Base-by-base conservation (phyloP, 192 early-diverging fungal species). In the Entomortierella chlamydospora region DNA sequence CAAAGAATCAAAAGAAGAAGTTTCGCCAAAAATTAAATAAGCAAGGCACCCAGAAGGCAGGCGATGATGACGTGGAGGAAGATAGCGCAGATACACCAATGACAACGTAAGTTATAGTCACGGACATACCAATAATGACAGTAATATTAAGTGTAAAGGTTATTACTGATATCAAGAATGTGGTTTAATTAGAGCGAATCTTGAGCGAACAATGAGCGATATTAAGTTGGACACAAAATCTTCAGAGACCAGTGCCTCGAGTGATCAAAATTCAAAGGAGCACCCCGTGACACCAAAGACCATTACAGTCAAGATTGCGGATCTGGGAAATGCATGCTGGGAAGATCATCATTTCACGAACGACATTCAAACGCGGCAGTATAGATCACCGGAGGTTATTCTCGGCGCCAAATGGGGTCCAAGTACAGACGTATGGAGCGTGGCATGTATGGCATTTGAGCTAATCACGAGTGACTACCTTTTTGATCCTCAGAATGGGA, bases 321-420 rank as follows among this genome's bases (percentile, higher is more conserved):
- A 99, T 83, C 82, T 99, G 23, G 97, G 97, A 22, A 99, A 99
- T 79, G 95, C 96, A 31, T 97, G 96, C 72, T 99, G 97, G 97
- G 90, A 92, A 5, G 87, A 97, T 77, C 92, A 98, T 73, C 96
- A 99, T 72, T 98, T 97, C 69, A 97, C 96, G 0, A 92, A 94
- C 53, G 95, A 97, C 71, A 98, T 99, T 64, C 97, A 99, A 81
- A 99, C 97, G 45, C 90, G 97, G 55, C 96, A 99, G 82, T 99
- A 99, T 72, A 90, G 97, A 61, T 94, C 92, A 18, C 97, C 97
- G 34, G 97, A 99, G 82, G 97, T 96, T 4, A 97, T 98, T 60
- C 85, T 98, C n/a, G 97, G 97, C 20, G 86, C 92, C 22, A 85
- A 88, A 39, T 99, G 97, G 91, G 92, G 95, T 51, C 83, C 91